Evolutionary conservation across 2,329 filamentous ascomycete species (phyloP), one percentile per base, ranked within the genome.

Genomic region (Calonectria hongkongensis): DNA sequence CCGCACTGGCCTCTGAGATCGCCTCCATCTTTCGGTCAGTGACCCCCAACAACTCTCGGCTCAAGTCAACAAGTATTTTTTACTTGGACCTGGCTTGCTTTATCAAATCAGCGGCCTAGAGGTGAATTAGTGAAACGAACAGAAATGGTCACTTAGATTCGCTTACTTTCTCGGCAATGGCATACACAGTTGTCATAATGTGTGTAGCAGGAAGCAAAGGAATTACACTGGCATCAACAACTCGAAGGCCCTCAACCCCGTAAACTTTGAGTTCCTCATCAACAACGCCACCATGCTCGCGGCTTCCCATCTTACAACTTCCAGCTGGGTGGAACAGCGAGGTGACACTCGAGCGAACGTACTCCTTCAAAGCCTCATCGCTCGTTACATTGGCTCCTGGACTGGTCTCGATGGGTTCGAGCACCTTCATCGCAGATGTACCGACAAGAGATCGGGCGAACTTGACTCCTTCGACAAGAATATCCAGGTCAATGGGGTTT

Each of bases 181-280:
- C 54, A 27, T 58, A 41, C 30, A 58, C 54, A 10, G 54, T 58
- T 12, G 54, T 41, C 54, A 41, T 58, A 3, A 33, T 58, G 28
- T 41, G 54, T 6, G 54, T 58, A 41, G 54, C 54, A 7, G 54
- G 54, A 41, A 58, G 54, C n/a, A 58, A 33, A 33, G 33, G 54
- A 27, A 58, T 58, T 6, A 58, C 54, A 16, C 54, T 58, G 21
- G 54, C 54, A 58, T 58, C 54, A n/a, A 58, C 54, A 41, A 58
- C 33, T 21, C 54, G 30, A 41, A 58, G 54, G n/a, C 54, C 54
- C 15, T 58, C 33, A 6, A 58, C 54, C 16, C 54, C 54, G 41
- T 58, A 33, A 6, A 58, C 54, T 58, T 41, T 41, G 3, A 58
- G 33, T 21, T 58, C n/a, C 5, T 33, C 39, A 36, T 58, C 33